Base-by-base conservation (phyloP, 352 stramenopile species). In the Phytopythium delawarense region DNA sequence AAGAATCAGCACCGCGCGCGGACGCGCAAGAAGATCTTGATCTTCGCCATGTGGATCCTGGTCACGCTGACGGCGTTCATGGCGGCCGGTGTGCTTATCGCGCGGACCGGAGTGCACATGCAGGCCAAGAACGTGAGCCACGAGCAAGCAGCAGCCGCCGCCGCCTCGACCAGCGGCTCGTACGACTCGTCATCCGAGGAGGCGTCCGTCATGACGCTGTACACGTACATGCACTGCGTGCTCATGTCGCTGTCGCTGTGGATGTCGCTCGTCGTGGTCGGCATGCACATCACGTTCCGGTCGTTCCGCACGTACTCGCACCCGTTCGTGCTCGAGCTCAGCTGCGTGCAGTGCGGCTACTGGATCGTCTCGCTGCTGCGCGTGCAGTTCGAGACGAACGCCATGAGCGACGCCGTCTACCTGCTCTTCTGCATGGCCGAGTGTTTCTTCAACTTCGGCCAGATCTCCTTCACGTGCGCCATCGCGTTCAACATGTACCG, bases 401-500 rank as follows among this genome's bases (percentile, higher is more conserved):
- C 66, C 4, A 69, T 89, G 54, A 73, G 65, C 23, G 65, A 87
- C 60, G 67, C 79, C 60, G 64, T 78, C 25, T 84, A 83, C 58
- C 67, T 89, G 20, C 66, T 79, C 39, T 87, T 91, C 59, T 89
- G 81, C 51, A 82, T 89, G 57, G 75, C 78, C 57, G 81, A 91
- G 69, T 86, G 79, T 51, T 87, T 89, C 49, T 91, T 91, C 69
- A 89, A 88, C 59, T 89, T 89, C 52, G 81, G 77, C 44, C 79
- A 89, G 66, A 91, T 91, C 52, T 89, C 81, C 32, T 91, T 91
- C 66, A 85, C 81, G 63, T 91, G 81, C 37, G 78, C 81, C 50
- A 88, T 89, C 62, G 81, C 79, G 9, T 91, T 89, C 69, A 88
- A 91, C 57, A 87, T 91, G 79, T 91, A 91, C 63, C 81, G 81